Evolutionary conservation across 192 early-diverging fungal species (phyloP).

Genomic region (Ramicandelaber brevisporus): DNA sequence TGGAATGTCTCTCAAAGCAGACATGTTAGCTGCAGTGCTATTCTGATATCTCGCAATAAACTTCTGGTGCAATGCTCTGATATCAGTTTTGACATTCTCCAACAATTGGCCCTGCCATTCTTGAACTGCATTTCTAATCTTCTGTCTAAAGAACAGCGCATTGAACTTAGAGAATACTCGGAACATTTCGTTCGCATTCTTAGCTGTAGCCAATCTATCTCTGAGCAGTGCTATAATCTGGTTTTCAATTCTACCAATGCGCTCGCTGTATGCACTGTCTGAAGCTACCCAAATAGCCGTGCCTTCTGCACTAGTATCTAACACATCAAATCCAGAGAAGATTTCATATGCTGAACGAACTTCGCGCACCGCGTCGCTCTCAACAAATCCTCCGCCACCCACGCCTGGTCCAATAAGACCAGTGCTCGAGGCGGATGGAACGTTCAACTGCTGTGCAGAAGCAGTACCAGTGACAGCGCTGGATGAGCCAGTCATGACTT

Average conservation of each 20-base stretch:
- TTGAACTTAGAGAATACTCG: constrained; percentile 99
- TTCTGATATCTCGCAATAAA: constrained; percentile 79
- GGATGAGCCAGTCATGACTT: constrained; percentile 51
- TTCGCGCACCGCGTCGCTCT: constrained; percentile 73
- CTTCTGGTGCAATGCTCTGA: constrained; percentile 80
- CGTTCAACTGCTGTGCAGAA: too few species aligned
- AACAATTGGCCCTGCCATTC: constrained; percentile 98
- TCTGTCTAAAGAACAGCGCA: constrained; percentile 93
- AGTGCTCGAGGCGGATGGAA: constrained; percentile 6
- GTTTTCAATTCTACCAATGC: constrained; percentile 85
- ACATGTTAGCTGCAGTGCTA: constrained; percentile 71
- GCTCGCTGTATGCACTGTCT: constrained; percentile 81
- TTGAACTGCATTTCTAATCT: constrained; percentile 98
- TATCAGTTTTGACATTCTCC: constrained; percentile 95
- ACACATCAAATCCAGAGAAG: constrained; percentile 77
- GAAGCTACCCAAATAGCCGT: constrained; percentile 79
- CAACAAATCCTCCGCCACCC: constrained; percentile 27
- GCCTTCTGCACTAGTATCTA: constrained; percentile 84
- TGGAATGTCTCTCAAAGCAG: constrained; percentile 76
- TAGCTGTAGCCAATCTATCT: constrained; percentile 79
- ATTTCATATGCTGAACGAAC: constrained; percentile 74
- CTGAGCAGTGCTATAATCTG: constrained; percentile 84
- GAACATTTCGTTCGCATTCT: constrained; percentile 99
- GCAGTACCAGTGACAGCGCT: constrained; percentile 10
- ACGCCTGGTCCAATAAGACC: constrained; percentile 20